Conservation (phyloP, 108 stramenopile genomes). For the Nannochloropsis gaditana region DNA sequence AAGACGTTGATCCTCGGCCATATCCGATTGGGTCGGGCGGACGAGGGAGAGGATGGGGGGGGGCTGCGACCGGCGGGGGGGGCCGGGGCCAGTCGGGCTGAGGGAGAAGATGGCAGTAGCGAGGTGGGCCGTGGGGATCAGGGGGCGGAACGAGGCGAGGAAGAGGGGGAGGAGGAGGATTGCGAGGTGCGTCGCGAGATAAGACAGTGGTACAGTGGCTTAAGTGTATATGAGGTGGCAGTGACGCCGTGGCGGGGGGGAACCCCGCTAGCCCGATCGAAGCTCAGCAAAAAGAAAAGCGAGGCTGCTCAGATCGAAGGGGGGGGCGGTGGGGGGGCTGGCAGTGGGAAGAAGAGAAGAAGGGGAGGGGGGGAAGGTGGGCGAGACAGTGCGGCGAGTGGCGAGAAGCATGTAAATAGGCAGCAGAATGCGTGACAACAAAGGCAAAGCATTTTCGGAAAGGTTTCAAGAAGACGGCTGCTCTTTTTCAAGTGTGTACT, state of each 20-base stretch:
- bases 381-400: not conserved
- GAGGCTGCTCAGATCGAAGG: not conserved
- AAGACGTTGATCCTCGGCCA: conserved; percentile 8
- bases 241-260: not conserved
- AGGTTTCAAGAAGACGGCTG: too few relatives aligned
- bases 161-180: not conserved
- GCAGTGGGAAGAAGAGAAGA: not conserved
- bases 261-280: not conserved
- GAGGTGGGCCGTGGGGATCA: not conserved
- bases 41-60: not conserved
- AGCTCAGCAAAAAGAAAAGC: not conserved
- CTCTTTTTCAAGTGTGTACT: too few relatives aligned
- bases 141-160: not conserved
- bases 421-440: not conserved
- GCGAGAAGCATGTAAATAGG: not conserved
- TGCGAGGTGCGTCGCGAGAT: not conserved
- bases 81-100: not conserved
- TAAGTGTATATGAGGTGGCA: conserved; percentile 9
- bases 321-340: not conserved
- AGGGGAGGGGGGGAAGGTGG: not conserved
- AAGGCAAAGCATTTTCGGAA: too few relatives aligned
- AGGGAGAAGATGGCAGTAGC: not conserved
- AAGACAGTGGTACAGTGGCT: not conserved
- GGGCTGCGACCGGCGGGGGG: not conserved
- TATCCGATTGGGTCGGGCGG: not conserved